Conservation (phyloP, 768 basidiomycete species). For the Suillus spraguei region DNA sequence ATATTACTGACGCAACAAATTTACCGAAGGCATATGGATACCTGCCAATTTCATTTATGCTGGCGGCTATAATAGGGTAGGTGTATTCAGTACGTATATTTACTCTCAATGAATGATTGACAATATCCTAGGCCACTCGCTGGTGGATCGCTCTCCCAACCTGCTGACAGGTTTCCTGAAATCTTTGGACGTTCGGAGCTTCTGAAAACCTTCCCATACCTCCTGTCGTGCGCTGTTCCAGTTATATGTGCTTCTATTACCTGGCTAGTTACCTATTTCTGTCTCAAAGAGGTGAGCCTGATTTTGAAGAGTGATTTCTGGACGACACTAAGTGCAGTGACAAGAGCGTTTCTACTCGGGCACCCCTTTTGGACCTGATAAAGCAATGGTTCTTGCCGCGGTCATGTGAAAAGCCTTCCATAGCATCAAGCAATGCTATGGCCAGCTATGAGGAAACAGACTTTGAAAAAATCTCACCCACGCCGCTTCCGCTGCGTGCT, state of each 20-base stretch:
- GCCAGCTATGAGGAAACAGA: not conserved
- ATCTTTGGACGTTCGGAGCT: conserved; percentile 59
- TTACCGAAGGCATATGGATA: conserved; percentile 51
- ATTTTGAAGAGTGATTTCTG: not conserved
- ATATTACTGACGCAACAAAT: conserved; percentile 40
- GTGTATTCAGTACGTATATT: no score
- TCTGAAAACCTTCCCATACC: conserved; percentile 69
- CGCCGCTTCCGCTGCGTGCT: conserved; percentile 46
- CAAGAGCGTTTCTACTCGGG: not conserved
- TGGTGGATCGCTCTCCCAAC: conserved; percentile 65
- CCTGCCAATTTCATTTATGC: conserved; percentile 43
- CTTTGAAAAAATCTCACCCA: not conserved
- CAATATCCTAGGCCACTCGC: no score
- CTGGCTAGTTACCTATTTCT: conserved; percentile 50
- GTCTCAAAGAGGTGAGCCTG: conserved; percentile 53
- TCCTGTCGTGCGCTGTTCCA: conserved; percentile 66
- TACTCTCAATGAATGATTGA: no score
- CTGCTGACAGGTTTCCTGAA: conserved; percentile 64
- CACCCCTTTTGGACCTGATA: not conserved
- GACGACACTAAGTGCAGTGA: not conserved
- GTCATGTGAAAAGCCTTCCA: not conserved
- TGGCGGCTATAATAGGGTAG: no score
- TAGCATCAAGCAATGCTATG: not conserved
- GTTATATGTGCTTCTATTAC: conserved; percentile 54
- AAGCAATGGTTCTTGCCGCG: not conserved